Conservation (phyloP, 2,329 filamentous ascomycete genomes). For the Exserohilum rostratum region DNA sequence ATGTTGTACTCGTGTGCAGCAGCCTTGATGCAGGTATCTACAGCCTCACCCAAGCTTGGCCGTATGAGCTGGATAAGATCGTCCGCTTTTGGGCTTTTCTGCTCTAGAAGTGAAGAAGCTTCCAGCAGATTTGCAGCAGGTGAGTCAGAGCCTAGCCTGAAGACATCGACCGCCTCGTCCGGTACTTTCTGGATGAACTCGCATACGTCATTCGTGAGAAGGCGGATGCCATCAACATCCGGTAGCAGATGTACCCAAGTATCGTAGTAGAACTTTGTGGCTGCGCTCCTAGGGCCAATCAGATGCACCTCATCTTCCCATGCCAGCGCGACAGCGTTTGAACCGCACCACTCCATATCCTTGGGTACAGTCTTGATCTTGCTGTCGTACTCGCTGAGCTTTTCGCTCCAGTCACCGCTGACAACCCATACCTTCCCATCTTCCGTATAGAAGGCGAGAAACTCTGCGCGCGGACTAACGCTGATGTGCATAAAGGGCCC, state of each 20-base stretch:
- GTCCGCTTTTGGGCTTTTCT: constrained; percentile 94
- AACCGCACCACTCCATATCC: constrained; percentile 94
- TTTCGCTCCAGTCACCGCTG: constrained; percentile 91
- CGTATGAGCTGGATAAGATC: constrained; percentile 96
- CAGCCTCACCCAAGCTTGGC: constrained; percentile 84
- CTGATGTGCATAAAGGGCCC: constrained; percentile 90
- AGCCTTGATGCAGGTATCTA: constrained; percentile 91
- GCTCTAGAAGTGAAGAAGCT: constrained; percentile 87
- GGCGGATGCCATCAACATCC: constrained; percentile 85
- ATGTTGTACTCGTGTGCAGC: constrained; percentile 89
- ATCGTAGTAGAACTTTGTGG: constrained; percentile 85
- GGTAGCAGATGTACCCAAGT: constrained; percentile 86
- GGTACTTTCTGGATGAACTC: constrained; percentile 97
- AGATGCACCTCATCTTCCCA: constrained; percentile 99
- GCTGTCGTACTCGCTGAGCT: constrained; percentile 89
- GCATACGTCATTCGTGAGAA: constrained; percentile 92
- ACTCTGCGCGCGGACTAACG: constrained; percentile 89
- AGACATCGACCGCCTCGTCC: constrained; percentile 83
- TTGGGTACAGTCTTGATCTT: constrained; percentile 83
- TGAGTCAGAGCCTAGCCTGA: constrained; percentile 84
- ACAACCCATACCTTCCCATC: constrained; percentile 89
- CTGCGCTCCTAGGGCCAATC: constrained; percentile 81
- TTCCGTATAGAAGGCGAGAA: constrained; percentile 83
- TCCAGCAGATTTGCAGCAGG: constrained; percentile 92
- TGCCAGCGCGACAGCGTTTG: constrained; percentile 88